These are phyloP conservation scores for Eutrema yunnanense DNA, from an alignment of 345 rosid species.

Conservation along the genomic window DNA sequence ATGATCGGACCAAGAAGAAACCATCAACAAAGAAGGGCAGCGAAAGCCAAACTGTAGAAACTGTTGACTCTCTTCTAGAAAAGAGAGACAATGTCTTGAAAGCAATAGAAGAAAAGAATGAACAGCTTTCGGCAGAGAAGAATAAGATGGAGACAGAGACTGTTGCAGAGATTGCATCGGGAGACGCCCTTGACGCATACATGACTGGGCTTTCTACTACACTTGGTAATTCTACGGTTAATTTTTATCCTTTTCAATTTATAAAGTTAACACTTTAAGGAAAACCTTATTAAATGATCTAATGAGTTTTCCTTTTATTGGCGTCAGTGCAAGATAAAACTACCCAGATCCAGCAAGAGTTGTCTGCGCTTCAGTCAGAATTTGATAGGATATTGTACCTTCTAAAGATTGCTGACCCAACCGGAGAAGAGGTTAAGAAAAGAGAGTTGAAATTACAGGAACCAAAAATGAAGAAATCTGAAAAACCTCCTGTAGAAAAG, in stretches of 20 bases:
- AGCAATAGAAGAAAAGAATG: conserved; percentile 57
- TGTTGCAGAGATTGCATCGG: conserved; percentile 46
- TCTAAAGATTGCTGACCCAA: conserved; percentile 87
- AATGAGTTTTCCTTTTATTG: background rate
- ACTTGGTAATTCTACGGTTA: conserved; percentile 43
- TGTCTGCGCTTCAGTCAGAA: conserved; percentile 62
- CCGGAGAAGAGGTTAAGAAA: conserved; percentile 67
- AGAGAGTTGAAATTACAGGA: conserved; percentile 46
- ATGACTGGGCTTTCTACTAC: conserved; percentile 89
- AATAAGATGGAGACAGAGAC: conserved; percentile 47
- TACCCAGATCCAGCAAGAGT: conserved; percentile 52
- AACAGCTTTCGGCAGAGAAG: conserved; percentile 56
- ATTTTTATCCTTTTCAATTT: background rate
- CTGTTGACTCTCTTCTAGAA: conserved; percentile 86
- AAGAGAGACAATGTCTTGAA: conserved; percentile 65
- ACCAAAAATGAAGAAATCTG: conserved; percentile 30
- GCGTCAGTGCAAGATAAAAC: conserved; percentile 69
- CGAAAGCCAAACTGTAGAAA: conserved; percentile 66
- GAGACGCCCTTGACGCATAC: conserved; percentile 87
- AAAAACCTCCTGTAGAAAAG: conserved; percentile 34
- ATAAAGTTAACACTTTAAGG: background rate
- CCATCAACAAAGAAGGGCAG: conserved; percentile 39
- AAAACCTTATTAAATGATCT: background rate
- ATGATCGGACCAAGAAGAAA: conserved; percentile 89
- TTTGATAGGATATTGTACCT: conserved; percentile 64